These are phyloP conservation scores for Trypanosomatidae sp. DNA, from an alignment of 208 protist genomes.

Conservation along the genomic window DNA sequence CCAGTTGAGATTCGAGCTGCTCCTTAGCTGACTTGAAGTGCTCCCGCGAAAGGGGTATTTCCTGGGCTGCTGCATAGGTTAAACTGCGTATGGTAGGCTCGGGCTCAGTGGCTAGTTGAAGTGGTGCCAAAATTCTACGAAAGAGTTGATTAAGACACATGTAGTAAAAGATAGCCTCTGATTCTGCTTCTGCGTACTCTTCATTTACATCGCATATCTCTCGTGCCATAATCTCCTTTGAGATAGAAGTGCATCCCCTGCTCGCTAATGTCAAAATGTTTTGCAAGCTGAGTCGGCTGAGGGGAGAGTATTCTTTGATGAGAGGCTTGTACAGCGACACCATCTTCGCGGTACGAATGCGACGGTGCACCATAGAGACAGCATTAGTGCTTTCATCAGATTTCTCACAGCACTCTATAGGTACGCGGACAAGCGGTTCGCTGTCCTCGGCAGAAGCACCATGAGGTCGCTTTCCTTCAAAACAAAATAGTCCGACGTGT, in stretches of 20 bases:
- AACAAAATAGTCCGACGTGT: slow-evolving; percentile 74
- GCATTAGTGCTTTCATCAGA: slow-evolving; percentile 14
- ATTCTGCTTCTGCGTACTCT: slow-evolving; percentile 53
- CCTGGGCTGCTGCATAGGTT: neutral
- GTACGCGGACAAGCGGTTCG: slow-evolving; percentile 40
- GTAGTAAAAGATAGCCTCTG: slow-evolving; percentile 79
- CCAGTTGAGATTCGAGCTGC: slow-evolving; percentile 37
- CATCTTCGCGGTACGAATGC: slow-evolving; percentile 54
- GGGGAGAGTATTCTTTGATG: slow-evolving; percentile 47
- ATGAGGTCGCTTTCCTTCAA: slow-evolving; percentile 12
- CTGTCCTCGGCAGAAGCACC: neutral
- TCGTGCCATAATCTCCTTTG: slow-evolving; percentile 49
- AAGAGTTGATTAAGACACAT: slow-evolving; percentile 72
- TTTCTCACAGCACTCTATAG: slow-evolving; percentile 60
- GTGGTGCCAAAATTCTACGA: slow-evolving; percentile 56
- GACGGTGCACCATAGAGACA: slow-evolving; percentile 29
- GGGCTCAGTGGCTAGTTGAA: slow-evolving; percentile 46
- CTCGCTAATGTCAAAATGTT: slow-evolving; percentile 79
- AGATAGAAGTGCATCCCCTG: slow-evolving; percentile 34
- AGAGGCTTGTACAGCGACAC: slow-evolving; percentile 76
- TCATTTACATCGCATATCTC: slow-evolving; percentile 69
- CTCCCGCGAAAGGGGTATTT: slow-evolving; percentile 1
- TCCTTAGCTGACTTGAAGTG: slow-evolving; percentile 36
- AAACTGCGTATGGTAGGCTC: slow-evolving; percentile 2
- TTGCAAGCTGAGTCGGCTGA: slow-evolving; percentile 47